Evolutionary conservation across 257 asterid genomes (phyloP).

Genomic region (Penstemon barbatus): DNA sequence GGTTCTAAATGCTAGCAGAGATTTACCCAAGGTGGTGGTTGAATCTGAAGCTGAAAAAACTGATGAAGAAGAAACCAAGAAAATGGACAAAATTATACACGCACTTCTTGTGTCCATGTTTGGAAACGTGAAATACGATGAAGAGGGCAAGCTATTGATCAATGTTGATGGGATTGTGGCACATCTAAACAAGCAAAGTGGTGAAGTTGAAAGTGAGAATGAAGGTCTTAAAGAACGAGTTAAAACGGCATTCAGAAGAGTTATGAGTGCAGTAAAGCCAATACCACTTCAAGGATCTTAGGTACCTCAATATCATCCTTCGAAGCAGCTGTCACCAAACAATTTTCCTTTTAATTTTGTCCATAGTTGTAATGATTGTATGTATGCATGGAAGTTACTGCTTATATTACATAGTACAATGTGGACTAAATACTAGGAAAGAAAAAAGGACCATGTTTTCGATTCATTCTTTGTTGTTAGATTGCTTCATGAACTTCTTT

Average conservation of each 20-base stretch:
- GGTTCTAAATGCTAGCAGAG: slow-evolving; percentile 77
- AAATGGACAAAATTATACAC: slow-evolving; percentile 68
- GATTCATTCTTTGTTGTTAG: neutral
- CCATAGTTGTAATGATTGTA: neutral
- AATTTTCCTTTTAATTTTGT: neutral
- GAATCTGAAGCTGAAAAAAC: slow-evolving; percentile 52
- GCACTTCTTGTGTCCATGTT: slow-evolving; percentile 86
- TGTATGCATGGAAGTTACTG: neutral
- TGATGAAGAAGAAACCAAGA: slow-evolving; percentile 62
- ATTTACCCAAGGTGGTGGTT: slow-evolving; percentile 59
- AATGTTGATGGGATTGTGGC: slow-evolving; percentile 76
- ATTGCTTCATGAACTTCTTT: too few species aligned
- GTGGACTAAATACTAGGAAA: neutral
- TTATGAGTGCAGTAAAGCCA: slow-evolving; percentile 76
- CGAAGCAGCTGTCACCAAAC: neutral
- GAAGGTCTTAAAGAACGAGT: slow-evolving; percentile 86
- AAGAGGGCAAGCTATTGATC: slow-evolving; percentile 61
- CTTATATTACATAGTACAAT: neutral
- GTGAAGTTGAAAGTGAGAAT: slow-evolving; percentile 83
- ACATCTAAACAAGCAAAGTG: slow-evolving; percentile 65
- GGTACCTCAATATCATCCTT: neutral
- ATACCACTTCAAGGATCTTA: slow-evolving; percentile 64
- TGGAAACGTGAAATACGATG: slow-evolving; percentile 79
- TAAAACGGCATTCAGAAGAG: slow-evolving; percentile 61
- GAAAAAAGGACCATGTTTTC: neutral